Percentiles rank a stretch among this genome's conserved stretches.
Conservation (phyloP, 768 basidiomycete species). For the Russula ochroleuca region DNA sequence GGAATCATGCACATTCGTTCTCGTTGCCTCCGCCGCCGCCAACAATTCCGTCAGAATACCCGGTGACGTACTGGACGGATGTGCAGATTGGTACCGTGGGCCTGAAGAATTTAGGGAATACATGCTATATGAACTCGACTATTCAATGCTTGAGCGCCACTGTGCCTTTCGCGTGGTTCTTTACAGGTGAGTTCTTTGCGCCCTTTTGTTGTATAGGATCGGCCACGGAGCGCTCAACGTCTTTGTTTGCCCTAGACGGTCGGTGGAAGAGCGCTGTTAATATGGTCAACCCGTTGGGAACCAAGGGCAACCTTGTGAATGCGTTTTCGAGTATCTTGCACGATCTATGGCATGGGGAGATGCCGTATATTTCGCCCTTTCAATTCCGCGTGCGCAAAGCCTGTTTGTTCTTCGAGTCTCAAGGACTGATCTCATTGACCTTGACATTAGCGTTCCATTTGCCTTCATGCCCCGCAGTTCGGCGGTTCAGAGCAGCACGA, state of each 20-base stretch:
- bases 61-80: constrained; percentile 81
- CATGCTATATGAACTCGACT: constrained; percentile 99
- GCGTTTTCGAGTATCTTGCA: constrained; percentile 82
- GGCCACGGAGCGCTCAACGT: not conserved
- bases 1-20: constrained; percentile 40
- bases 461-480: constrained; percentile 63
- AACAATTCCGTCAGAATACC: constrained; percentile 69
- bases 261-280: constrained; percentile 84
- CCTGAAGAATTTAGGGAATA: constrained; percentile 92
- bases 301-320: constrained; percentile 73
- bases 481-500: constrained; percentile 90
- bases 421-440: constrained; percentile 25
- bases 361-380: constrained; percentile 76
- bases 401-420: not conserved
- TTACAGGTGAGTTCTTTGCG: constrained; percentile 57
- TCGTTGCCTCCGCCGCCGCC: constrained; percentile 52
- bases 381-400: constrained; percentile 64
- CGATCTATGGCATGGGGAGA: constrained; percentile 83
- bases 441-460: constrained; percentile 51
- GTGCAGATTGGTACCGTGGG: constrained; percentile 75
- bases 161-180: constrained; percentile 88
- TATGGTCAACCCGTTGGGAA: constrained; percentile 78
- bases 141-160: constrained; percentile 96
- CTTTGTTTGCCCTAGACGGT: constrained; percentile 48
- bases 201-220: constrained; percentile 1